These are phyloP conservation scores for Coemansia guatemalensis DNA, from an alignment of 192 early-diverging fungal genomes.

Conservation along the genomic window DNA sequence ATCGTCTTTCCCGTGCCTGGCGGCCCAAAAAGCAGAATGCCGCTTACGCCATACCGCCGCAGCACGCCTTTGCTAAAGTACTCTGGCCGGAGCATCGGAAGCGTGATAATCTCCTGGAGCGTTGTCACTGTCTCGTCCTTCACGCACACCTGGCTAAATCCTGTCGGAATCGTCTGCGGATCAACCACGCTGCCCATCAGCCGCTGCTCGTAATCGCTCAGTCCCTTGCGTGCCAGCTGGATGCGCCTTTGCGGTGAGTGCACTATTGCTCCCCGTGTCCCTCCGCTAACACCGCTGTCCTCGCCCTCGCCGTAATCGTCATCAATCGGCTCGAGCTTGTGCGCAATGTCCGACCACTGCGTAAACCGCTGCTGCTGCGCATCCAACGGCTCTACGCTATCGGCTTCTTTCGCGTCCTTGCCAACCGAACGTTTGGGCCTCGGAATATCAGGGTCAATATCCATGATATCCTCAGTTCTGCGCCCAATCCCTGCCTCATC, in stretches of 20 bases:
- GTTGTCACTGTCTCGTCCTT: constrained; percentile 77
- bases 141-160: constrained; percentile 75
- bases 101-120: constrained; percentile 79
- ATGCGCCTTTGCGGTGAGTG: constrained; percentile 42
- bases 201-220: constrained; percentile 71
- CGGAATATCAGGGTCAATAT: constrained; percentile 7
- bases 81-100: constrained; percentile 77
- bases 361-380: constrained; percentile 1
- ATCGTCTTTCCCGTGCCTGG: constrained; percentile 88
- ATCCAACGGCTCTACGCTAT: not conserved
- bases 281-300: constrained; percentile 3
- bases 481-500: constrained; percentile 38
- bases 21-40: constrained; percentile 82
- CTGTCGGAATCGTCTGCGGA: constrained; percentile 56
- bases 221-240: constrained; percentile 46
- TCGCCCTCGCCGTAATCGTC: constrained; percentile 1
- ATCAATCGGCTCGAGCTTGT: constrained; percentile 20
- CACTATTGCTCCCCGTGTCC: constrained; percentile 1
- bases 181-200: constrained; percentile 79
- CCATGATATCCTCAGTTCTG: constrained; percentile 35
- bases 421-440: not conserved
- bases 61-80: constrained; percentile 73
- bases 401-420: not conserved
- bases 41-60: constrained; percentile 66
- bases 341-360: constrained; percentile 29